These are phyloP conservation scores for Solanum sejunctum DNA, from an alignment of 257 asterid species.

Conservation along the genomic window DNA sequence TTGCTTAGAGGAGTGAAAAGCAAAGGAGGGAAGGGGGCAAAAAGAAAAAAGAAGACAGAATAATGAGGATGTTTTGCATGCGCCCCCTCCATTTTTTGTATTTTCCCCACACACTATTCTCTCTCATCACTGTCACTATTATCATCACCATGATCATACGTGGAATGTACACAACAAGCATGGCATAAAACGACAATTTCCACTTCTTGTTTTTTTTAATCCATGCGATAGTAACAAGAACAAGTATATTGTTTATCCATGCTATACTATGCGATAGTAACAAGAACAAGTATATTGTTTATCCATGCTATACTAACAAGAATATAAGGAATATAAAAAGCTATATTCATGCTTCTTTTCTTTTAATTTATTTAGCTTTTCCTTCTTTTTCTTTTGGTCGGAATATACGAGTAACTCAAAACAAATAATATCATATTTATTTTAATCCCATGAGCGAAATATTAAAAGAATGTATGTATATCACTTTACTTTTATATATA, in stretches of 20 bases:
- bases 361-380: not conserved
- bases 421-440: too few species aligned
- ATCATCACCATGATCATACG: not conserved
- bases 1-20: conserved; percentile 28
- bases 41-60: conserved; percentile 22
- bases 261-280: too few species aligned
- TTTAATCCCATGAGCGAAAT: too few species aligned
- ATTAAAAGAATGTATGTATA: too few species aligned
- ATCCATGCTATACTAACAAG: not conserved
- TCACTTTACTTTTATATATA: too few species aligned
- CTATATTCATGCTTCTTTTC: not conserved
- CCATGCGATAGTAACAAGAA: too few species aligned
- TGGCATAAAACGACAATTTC: not conserved
- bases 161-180: not conserved
- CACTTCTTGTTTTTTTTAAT: not conserved
- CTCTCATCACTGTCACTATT: not conserved
- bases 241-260: too few species aligned
- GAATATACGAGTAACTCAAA: not conserved
- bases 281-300: not conserved
- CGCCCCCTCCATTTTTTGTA: conserved; percentile 15
- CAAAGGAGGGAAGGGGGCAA: not conserved
- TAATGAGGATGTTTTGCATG: conserved; percentile 47
- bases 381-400: not conserved
- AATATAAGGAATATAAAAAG: not conserved
- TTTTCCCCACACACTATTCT: not conserved